phyloP scores from a whole-genome alignment of 768 basidiomycete genomes.

The Phylloporus sp. region DNA sequence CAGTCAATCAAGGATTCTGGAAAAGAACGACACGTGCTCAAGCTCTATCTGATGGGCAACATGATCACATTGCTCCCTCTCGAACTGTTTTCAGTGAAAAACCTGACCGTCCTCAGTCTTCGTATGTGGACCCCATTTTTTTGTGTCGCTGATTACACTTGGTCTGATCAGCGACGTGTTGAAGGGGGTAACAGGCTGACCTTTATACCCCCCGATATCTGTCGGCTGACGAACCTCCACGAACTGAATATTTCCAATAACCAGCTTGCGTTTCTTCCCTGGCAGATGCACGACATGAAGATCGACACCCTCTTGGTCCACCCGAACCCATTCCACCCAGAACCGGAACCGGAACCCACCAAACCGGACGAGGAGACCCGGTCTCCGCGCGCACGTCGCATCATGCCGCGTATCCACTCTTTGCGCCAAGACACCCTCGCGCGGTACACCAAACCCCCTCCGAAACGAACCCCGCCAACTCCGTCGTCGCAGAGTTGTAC shows the following conservation, averaged over 20 bases:
- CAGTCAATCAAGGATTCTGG: constrained; percentile 30
- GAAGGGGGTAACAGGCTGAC: constrained; percentile 55
- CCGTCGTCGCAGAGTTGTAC: too few species aligned
- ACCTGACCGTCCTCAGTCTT: constrained; percentile 57
- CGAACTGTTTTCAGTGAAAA: constrained; percentile 52
- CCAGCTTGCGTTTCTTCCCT: constrained; percentile 52
- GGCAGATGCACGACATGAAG: constrained; percentile 59
- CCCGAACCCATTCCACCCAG: constrained; percentile 56
- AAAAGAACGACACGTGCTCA: constrained; percentile 45
- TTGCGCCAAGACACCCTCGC: constrained; percentile 4
- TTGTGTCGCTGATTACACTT: not conserved
- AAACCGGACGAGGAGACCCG: constrained; percentile 2
- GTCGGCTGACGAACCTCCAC: constrained; percentile 44
- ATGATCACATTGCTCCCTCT: constrained; percentile 48
- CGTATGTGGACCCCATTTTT: constrained; percentile 40
- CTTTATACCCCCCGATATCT: constrained; percentile 60
- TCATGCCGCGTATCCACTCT: constrained; percentile 8
- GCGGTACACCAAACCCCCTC: constrained; percentile 1
- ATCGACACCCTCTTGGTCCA: constrained; percentile 43
- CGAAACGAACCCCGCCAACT: too few species aligned
- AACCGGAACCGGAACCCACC: constrained; percentile 28
- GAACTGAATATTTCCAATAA: constrained; percentile 63
- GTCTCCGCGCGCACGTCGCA: constrained; percentile 9
- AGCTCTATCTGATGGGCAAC: constrained; percentile 55
- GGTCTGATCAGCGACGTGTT: not conserved